Evolutionary conservation across 306 rosid genomes (phyloP), one percentile per base, ranked within the genome.

Genomic region (Quercus engelmannii): DNA sequence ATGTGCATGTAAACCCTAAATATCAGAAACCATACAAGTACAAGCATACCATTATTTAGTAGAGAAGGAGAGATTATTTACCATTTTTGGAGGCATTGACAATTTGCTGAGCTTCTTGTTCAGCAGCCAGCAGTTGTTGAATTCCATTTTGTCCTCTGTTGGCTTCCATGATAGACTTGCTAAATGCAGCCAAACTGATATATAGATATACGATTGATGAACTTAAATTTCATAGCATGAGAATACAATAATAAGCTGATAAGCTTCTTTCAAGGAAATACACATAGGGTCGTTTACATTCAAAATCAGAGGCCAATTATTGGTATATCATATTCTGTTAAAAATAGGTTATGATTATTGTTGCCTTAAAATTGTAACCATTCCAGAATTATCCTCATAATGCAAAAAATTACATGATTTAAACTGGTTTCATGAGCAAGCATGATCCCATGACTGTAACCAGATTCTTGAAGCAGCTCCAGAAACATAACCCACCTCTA

Each of bases 71-170:
- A 78, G 33, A 21, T 28, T 84, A 95, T n/a, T 56, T 4, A 19
- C 98, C 99, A 84, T 71, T 91, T 83, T 91, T 89, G 9, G 99
- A 91, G 71, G 93, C 98, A 89, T 89, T 91, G 56, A 95, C 97
- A 69, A 95, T 95, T 80, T 91, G 92, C 64, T 93, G 97, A 51
- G 98, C 99, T 76, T 92, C 99, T 87, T 92, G 98, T 72, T 95
- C 99, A 14, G 98, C 98, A 79, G 92, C 94, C 76, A 93, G 90
- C 92, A 95, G 81, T 76, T 91, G 99, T 49, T 93, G 99, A 85
- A 95, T 95, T 79, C 98, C 94, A 80, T 97, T 96, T 83, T 91
- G 99, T 81, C 92, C 85, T 80, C 97, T 91, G 21, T 69, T 88
- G 69, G 98, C 84, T 74, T 97, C 93, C 99, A 95, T 95, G 73